Evolutionary conservation across 192 early-diverging fungal species (phyloP).

Genomic region (Geranomyces variabilis): DNA sequence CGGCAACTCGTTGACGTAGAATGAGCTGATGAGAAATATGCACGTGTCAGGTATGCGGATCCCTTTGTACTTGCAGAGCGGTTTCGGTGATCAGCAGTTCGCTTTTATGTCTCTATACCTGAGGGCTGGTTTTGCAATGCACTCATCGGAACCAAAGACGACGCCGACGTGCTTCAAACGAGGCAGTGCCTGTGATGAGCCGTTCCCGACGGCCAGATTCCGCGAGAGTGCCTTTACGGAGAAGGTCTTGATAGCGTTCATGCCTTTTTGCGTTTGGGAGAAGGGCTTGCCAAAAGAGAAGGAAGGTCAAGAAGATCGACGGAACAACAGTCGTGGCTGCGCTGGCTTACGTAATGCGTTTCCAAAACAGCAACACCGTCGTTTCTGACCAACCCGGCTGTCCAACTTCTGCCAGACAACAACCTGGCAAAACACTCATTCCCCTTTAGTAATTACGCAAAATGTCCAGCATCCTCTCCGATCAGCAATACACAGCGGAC

Average conservation of each 20-base stretch:
- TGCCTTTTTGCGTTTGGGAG: not conserved
- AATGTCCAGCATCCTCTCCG: no score
- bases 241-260: conserved; percentile 14
- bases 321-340: no score
- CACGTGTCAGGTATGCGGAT: not conserved
- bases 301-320: no score
- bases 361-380: no score
- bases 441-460: no score
- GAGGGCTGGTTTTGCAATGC: conserved; percentile 21
- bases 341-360: no score
- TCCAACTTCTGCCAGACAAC: no score
- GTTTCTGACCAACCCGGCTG: no score
- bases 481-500: no score
- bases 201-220: conserved; percentile 28
- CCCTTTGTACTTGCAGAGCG: not conserved
- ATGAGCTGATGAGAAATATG: conserved; percentile 19
- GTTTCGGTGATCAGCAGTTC: not conserved
- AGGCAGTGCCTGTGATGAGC: not conserved
- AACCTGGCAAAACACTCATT: no score
- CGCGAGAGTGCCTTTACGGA: conserved; percentile 20
- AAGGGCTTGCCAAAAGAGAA: no score
- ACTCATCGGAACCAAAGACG: conserved; percentile 22
- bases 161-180: conserved; percentile 12
- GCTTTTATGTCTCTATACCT: not conserved
- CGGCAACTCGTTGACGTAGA: conserved; percentile 40